These are phyloP conservation scores for Tetrahymena borealis DNA, from an alignment of 73 alveolate species.

Conservation along the genomic window DNA sequence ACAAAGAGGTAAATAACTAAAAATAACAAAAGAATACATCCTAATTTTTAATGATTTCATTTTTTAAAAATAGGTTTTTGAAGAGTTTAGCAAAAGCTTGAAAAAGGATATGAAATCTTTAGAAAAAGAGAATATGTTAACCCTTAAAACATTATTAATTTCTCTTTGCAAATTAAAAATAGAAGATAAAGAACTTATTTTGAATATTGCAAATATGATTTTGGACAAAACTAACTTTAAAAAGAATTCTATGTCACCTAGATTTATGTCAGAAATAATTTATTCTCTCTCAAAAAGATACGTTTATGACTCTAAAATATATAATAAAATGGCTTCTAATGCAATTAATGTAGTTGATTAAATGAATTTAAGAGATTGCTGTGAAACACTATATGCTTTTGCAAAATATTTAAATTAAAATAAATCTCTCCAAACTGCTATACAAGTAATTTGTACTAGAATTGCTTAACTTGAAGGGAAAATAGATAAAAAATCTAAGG, in stretches of 20 bases:
- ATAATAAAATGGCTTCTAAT: not conserved
- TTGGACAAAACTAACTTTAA: not conserved
- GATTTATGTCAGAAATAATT: not conserved
- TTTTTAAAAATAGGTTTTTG: not conserved
- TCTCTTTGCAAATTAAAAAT: not conserved
- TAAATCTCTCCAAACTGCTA: not conserved
- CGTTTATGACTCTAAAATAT: not conserved
- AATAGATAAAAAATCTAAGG: not conserved
- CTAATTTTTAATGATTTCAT: too few relatives aligned
- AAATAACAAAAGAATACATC: too few relatives aligned
- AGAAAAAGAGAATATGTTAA: not conserved
- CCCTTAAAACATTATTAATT: not conserved
- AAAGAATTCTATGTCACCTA: not conserved
- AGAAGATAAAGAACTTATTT: not conserved
- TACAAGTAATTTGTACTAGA: not conserved
- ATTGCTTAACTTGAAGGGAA: not conserved
- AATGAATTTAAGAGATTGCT: not conserved
- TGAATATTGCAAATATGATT: not conserved
- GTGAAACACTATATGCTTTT: not conserved
- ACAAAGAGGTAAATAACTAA: not conserved
- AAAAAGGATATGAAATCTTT: not conserved
- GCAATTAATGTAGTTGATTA: not conserved
- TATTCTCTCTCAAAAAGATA: not conserved
- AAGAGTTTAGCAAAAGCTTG: not conserved
- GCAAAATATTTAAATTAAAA: not conserved